A percentile compares a stretch with the other conserved stretches of the same genome.
Evolutionary conservation across 768 basidiomycete species (phyloP).

Genomic region (Phylloporus sp.): DNA sequence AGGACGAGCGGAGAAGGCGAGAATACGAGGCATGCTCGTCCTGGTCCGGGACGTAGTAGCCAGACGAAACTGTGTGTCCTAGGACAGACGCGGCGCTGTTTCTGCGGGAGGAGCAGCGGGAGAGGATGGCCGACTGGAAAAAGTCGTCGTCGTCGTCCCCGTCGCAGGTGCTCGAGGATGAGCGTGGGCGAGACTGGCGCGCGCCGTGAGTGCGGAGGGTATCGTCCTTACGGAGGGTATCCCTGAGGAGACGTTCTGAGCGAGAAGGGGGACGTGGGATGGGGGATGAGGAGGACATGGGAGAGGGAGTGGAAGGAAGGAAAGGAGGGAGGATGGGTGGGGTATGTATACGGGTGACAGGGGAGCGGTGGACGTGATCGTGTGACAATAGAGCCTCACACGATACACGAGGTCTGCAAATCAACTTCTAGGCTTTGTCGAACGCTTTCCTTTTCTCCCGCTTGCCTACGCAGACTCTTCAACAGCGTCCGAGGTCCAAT

Average conservation of each 20-base stretch:
- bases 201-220: slow-evolving; percentile 31
- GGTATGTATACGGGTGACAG: slow-evolving; percentile 25
- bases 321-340: not conserved
- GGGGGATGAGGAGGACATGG: slow-evolving; percentile 10
- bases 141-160: slow-evolving; percentile 26
- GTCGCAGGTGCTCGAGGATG: slow-evolving; percentile 21
- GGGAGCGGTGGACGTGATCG: slow-evolving; percentile 25
- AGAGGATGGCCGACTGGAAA: slow-evolving; percentile 27
- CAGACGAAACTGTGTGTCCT: slow-evolving; percentile 3
- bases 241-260: slow-evolving; percentile 52
- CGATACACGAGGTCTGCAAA: slow-evolving; percentile 14
- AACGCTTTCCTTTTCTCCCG: too few relatives aligned
- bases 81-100: slow-evolving; percentile 19
- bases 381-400: slow-evolving; percentile 19
- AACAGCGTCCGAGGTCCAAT: not conserved
- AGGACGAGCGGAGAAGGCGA: slow-evolving; percentile 23
- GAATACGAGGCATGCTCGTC: slow-evolving; percentile 24
- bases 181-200: slow-evolving; percentile 22
- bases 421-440: not conserved
- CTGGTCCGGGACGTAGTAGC: slow-evolving; percentile 34
- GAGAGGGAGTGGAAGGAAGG: slow-evolving; percentile 11
- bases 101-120: slow-evolving; percentile 19
- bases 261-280: slow-evolving; percentile 41
- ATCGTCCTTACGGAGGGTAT: slow-evolving; percentile 49
- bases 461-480: not conserved